Evolutionary conservation across 108 stramenopile genomes (phyloP), one percentile per base, ranked within the genome.

Genomic region (Cyclotella distinguenda): DNA sequence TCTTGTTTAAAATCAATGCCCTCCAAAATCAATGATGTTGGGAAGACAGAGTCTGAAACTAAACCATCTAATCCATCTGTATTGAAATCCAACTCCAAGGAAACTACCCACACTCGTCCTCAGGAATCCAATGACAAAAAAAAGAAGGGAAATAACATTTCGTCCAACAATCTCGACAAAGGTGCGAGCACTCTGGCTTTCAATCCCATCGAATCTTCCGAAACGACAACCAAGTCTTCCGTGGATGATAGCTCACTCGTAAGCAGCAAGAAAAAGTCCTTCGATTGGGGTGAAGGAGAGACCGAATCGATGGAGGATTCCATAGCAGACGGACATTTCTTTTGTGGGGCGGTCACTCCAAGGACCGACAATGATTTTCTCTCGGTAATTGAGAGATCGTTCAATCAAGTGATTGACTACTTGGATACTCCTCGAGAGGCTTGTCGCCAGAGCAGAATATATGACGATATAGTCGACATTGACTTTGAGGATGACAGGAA

Each of bases 361-460:
- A 28, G 11, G 6, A 21, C 31, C 30, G 21, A 53, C 30, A 28
- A 32, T 28, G 31, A 53, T 30, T 53, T 27, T 27, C 30, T 53
- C 27, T 32, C 31, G 6, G 15, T 9, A n/a, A 33, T 56, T 1
- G 55, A 56, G 19, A 56, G 39, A 21, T 56, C 55, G 4, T 56
- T 36, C 21, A 56, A 22, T 21, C 55, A 56, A 56, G 1, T 56
- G 36, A 22, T 56, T 3, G 55, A 56, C 21, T 56, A 56, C 23
- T 56, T 22, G 21, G 55, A 56, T 56, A 56, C 55, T 18, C 55
- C 55, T 9, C 36, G 39, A 39, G 55, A 56, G 21, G 55, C 55
- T 36, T 56, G 19, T 10, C 22, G 39, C 18, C 10, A 39, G 6
- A 25, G 13, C 10, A 39, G 28, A 21, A 22, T 21, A 1, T 39